A percentile compares a stretch with the other conserved stretches of the same genome.
Evolutionary conservation across 2,329 filamentous ascomycete genomes (phyloP).

Genomic region (Fusarium anguioides): DNA sequence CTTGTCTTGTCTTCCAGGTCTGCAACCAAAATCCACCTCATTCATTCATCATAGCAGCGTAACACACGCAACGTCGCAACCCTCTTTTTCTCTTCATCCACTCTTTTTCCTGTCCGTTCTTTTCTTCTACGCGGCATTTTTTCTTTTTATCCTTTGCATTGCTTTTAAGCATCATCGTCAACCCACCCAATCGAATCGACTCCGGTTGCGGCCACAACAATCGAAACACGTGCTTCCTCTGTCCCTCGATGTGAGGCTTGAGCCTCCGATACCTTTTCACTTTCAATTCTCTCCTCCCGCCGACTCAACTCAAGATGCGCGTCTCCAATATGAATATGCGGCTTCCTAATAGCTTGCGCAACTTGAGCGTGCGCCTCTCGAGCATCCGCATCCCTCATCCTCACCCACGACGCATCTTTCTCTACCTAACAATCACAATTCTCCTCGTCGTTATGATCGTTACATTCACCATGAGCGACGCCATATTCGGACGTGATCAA

Average conservation of each 20-base stretch:
- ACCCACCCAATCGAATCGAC: neutral
- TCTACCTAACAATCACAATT: slow-evolving; percentile 21
- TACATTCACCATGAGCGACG: slow-evolving; percentile 10
- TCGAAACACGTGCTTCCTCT: slow-evolving; percentile 2
- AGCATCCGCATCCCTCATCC: slow-evolving; percentile 20
- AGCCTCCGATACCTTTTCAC: slow-evolving; percentile 4
- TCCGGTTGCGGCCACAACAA: slow-evolving; percentile 1
- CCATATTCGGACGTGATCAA: neutral
- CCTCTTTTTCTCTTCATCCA: slow-evolving; percentile 3
- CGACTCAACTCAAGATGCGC: slow-evolving; percentile 15
- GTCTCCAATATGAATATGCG: slow-evolving; percentile 26
- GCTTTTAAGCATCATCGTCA: neutral
- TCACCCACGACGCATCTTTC: slow-evolving; percentile 33
- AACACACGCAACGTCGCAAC: neutral
- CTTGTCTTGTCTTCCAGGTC: neutral
- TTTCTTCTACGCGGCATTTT: neutral
- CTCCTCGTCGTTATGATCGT: slow-evolving; percentile 25
- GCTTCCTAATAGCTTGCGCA: slow-evolving; percentile 21
- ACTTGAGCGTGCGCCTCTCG: slow-evolving; percentile 11
- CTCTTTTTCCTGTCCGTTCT: slow-evolving; percentile 8
- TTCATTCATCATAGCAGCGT: neutral
- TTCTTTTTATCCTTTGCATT: neutral
- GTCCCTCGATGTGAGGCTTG: slow-evolving; percentile 17
- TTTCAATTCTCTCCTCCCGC: neutral
- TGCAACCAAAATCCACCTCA: slow-evolving; percentile 3